phyloP scores from a whole-genome alignment of 2,329 filamentous ascomycete species.

The Didymella keratinophila region DNA sequence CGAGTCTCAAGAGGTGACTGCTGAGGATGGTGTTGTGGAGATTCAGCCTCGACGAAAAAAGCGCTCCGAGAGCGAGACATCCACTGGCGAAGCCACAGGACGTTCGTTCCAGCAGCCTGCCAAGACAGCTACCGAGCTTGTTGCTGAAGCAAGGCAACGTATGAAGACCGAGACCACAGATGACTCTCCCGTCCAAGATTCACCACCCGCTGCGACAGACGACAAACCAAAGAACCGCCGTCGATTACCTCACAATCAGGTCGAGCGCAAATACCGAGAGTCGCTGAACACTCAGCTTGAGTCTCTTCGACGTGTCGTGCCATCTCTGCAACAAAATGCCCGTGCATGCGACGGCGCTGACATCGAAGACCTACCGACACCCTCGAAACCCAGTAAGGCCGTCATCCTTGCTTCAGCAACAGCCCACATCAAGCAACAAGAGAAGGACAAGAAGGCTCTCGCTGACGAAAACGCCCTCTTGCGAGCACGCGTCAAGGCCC shows the following conservation, averaged over 20 bases:
- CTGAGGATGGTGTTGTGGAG: constrained; percentile 49
- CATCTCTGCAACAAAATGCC: constrained; percentile 50
- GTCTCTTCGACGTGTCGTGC: constrained; percentile 51
- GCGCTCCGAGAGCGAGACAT: constrained; percentile 47
- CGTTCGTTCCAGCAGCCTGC: constrained; percentile 35
- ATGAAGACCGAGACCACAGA: constrained; percentile 46
- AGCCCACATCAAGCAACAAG: constrained; percentile 57
- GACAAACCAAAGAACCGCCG: constrained; percentile 47
- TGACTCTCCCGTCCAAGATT: constrained; percentile 38
- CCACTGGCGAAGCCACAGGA: constrained; percentile 40
- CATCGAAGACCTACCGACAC: constrained; percentile 54
- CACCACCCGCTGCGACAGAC: constrained; percentile 30
- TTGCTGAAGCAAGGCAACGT: constrained; percentile 28
- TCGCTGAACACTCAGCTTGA: constrained; percentile 58
- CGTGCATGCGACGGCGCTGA: constrained; percentile 50
- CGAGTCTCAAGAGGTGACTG: constrained; percentile 43
- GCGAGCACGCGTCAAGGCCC: constrained; percentile 51
- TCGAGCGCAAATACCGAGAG: constrained; percentile 57
- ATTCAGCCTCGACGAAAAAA: constrained; percentile 48
- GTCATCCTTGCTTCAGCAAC: constrained; percentile 57
- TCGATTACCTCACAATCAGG: constrained; percentile 55
- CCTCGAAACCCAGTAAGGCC: constrained; percentile 55
- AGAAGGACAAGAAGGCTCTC: constrained; percentile 52
- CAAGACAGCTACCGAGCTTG: constrained; percentile 27
- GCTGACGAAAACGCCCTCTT: constrained; percentile 52